These are phyloP conservation scores for Phytophthora fragariae DNA, from an alignment of 352 stramenopile genomes.

Conservation along the genomic window DNA sequence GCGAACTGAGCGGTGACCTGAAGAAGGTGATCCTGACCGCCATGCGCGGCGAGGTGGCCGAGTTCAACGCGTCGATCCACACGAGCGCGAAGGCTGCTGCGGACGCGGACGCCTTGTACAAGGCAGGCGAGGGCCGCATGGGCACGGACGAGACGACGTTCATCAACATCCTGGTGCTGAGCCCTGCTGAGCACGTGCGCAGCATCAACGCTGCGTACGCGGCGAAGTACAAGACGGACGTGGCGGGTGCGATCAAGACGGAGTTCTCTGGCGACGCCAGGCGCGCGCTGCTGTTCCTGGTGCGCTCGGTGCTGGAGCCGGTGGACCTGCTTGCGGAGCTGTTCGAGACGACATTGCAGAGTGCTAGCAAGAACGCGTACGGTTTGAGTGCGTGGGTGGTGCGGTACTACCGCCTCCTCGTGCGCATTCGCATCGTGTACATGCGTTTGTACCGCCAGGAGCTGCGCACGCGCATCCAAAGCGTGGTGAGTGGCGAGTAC, in stretches of 20 bases:
- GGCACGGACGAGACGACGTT: slow-evolving; percentile 33
- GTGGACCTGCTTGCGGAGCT: slow-evolving; percentile 40
- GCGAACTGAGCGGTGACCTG: not conserved
- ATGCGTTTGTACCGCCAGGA: slow-evolving; percentile 50
- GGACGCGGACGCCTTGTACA: slow-evolving; percentile 59
- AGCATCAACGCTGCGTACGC: slow-evolving; percentile 40
- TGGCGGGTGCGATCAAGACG: slow-evolving; percentile 41
- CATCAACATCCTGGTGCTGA: slow-evolving; percentile 42
- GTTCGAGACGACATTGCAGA: slow-evolving; percentile 48
- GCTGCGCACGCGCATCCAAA: slow-evolving; percentile 25
- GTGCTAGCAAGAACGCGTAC: slow-evolving; percentile 31
- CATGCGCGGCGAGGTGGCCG: slow-evolving; percentile 46
- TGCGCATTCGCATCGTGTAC: slow-evolving; percentile 42
- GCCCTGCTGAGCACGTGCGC: slow-evolving; percentile 38
- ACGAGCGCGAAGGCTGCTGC: slow-evolving; percentile 51
- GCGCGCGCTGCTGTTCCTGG: slow-evolving; percentile 38
- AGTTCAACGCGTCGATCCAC: slow-evolving; percentile 60
- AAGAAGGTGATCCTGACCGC: slow-evolving; percentile 23
- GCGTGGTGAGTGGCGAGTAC: slow-evolving; percentile 23
- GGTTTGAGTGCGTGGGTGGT: slow-evolving; percentile 25
- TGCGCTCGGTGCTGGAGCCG: slow-evolving; percentile 38
- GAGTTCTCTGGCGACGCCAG: slow-evolving; percentile 38
- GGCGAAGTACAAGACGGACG: slow-evolving; percentile 38
- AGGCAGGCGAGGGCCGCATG: slow-evolving; percentile 57
- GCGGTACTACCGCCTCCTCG: slow-evolving; percentile 39